phyloP scores from a whole-genome alignment of 1,139 yeast species.

The Yamadazyma blattariae region DNA sequence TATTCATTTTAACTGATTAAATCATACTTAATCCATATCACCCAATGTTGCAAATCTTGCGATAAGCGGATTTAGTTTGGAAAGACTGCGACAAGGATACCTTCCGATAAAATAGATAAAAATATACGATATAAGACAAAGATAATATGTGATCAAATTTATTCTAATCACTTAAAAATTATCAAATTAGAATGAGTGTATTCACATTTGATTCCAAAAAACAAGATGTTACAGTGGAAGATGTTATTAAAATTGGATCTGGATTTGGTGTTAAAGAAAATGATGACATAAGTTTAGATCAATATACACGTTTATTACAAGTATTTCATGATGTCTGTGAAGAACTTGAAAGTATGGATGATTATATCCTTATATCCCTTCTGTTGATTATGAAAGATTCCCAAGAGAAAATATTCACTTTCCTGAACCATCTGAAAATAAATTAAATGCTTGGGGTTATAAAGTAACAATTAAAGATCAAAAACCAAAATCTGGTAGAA shows the following conservation, averaged over 20 bases:
- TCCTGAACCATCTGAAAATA: conserved; percentile 17
- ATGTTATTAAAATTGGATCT: conserved; percentile 8
- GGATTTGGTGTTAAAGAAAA: conserved; percentile 14
- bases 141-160: too few relatives aligned
- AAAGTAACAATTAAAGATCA: conserved; percentile 9
- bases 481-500: conserved; percentile 1
- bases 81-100: too few relatives aligned
- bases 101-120: too few relatives aligned
- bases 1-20: too few relatives aligned
- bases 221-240: conserved; percentile 14
- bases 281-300: conserved; percentile 10
- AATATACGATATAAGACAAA: too few relatives aligned
- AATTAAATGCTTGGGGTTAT: conserved; percentile 14
- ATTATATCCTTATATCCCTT: conserved; percentile 13
- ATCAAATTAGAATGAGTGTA: conserved; percentile 8
- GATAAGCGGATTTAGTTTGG: too few relatives aligned
- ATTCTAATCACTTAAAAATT: too few relatives aligned
- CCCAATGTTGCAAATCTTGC: too few relatives aligned
- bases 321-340: conserved; percentile 20
- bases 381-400: conserved; percentile 22
- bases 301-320: conserved; percentile 15
- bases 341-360: conserved; percentile 17
- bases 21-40: too few relatives aligned
- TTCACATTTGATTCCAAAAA: conserved; percentile 11
- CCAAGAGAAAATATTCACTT: conserved; percentile 25